Conservation (phyloP, 2,329 filamentous ascomycete species). For the Dichotomopilus funicola region DNA sequence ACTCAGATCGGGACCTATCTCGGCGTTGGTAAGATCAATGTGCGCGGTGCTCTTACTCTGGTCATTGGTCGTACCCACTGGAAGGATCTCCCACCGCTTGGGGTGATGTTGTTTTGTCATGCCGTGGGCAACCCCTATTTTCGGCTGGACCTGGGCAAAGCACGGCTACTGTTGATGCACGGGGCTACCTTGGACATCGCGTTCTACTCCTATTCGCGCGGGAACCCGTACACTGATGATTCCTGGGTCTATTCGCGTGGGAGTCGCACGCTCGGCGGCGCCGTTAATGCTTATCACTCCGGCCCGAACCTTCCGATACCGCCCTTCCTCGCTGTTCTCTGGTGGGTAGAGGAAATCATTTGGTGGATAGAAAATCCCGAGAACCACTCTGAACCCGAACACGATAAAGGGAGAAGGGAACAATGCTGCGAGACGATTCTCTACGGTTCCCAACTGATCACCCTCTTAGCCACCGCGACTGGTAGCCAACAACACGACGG, state of each 20-base stretch:
- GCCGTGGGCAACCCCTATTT: not conserved
- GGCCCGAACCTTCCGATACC: not conserved
- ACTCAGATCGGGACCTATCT: not conserved
- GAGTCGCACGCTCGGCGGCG: conserved; percentile 1
- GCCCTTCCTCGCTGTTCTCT: conserved; percentile 7
- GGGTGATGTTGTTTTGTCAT: not conserved
- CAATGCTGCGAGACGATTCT: not conserved
- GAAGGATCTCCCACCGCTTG: not conserved
- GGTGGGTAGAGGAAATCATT: conserved; percentile 1
- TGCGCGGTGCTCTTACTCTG: not conserved
- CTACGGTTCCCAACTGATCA: conserved; percentile 1
- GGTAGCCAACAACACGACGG: not conserved
- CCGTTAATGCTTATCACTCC: too few species aligned
- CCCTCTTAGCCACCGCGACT: conserved; percentile 12
- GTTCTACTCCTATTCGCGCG: not conserved
- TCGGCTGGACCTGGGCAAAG: conserved; percentile 7
- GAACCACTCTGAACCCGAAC: not conserved
- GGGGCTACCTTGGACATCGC: conserved; percentile 4
- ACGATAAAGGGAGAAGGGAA: not conserved
- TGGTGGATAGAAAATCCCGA: not conserved
- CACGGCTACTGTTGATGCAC: conserved; percentile 5
- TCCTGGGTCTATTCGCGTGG: not conserved
- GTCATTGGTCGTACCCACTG: not conserved
- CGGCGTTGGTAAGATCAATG: not conserved
- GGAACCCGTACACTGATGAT: not conserved